Evolutionary conservation across 1,139 yeast genomes (phyloP), one percentile per base, ranked within the genome.

Genomic region (Schwanniomyces etchellsii): DNA sequence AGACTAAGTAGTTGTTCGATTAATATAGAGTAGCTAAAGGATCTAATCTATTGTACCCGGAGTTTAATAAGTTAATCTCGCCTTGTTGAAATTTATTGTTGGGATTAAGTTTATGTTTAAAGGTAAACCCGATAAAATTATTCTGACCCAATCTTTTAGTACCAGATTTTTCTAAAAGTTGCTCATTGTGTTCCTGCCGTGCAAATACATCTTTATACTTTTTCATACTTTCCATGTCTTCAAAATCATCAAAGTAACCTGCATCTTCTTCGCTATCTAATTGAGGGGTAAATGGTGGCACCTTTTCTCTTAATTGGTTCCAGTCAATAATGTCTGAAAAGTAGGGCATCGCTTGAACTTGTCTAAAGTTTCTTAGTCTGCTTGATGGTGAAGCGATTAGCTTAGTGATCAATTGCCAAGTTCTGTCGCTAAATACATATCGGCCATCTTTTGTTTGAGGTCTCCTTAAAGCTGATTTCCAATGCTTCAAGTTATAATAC

Each of bases 211-310:
- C 98, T 48, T 93, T 91, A 61, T 93, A 93, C 58, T 91, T 89
- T 44, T 91, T 89, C 97, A 93, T 89, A 56, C 93, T 95, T 34
- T 84, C 89, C 49, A 89, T 97, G 55, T 86, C 93, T 39, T 85
- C 88, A 53, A 93, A 93, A 55, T 93, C 98, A 58, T 93, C 99
- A 55, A 93, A 93, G 60, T 93, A 93, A 1, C 98, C 99, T 1
- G 97, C 97, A 60, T 93, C 99, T 40, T 89, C 93, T 50, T 93
- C 98, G 38, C 88, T 84, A 51, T 91, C 97, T 40, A 93, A 70
- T 50, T 93, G 96, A 2, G 99, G 99, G 17, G 93, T 84, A 56
- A 93, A 93, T 16, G 99, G 99, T 4, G 98, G 96, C 14, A 79
- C 70, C 39, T 77, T 71, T 21, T 60, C 61, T 48, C 96, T 74